phyloP scores from a whole-genome alignment of 106 monocot genomes.

The Alisma plantagoaquatica region DNA sequence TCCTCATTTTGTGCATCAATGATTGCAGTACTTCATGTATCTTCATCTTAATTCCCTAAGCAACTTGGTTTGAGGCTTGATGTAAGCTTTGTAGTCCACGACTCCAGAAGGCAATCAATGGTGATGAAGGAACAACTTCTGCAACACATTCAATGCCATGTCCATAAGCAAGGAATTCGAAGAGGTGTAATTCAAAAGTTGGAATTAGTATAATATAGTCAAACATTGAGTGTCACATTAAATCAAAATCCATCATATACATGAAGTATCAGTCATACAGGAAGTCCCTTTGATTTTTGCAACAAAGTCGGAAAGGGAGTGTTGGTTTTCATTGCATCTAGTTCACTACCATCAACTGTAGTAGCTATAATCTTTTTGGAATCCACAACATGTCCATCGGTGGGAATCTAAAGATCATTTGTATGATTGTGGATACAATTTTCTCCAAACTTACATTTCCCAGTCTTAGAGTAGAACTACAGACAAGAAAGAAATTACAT shows the following conservation, averaged over 20 bases:
- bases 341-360: constrained; percentile 9
- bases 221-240: not conserved
- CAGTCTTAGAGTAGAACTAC: constrained; percentile 84
- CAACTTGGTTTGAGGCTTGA: constrained; percentile 45
- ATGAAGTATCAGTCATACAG: constrained; percentile 51
- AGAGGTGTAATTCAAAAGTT: not conserved
- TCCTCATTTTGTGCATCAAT: constrained; percentile 54
- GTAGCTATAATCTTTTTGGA: constrained; percentile 8
- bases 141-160: constrained; percentile 89
- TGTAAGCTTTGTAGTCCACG: constrained; percentile 67
- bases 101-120: constrained; percentile 57
- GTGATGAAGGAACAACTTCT: constrained; percentile 55
- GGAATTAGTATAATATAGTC: not conserved
- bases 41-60: constrained; percentile 17
- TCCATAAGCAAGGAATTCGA: constrained; percentile 58
- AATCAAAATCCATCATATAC: not conserved
- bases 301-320: constrained; percentile 38
- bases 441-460: constrained; percentile 77
- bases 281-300: constrained; percentile 93
- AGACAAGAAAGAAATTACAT: not conserved
- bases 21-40: constrained; percentile 48
- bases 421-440: constrained; percentile 88
- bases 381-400: constrained; percentile 7
- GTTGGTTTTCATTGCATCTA: constrained; percentile 12
- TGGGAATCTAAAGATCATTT: constrained; percentile 51